Evolutionary conservation across 208 protist species (phyloP).

Genomic region (Naegleria lovaniensis): DNA sequence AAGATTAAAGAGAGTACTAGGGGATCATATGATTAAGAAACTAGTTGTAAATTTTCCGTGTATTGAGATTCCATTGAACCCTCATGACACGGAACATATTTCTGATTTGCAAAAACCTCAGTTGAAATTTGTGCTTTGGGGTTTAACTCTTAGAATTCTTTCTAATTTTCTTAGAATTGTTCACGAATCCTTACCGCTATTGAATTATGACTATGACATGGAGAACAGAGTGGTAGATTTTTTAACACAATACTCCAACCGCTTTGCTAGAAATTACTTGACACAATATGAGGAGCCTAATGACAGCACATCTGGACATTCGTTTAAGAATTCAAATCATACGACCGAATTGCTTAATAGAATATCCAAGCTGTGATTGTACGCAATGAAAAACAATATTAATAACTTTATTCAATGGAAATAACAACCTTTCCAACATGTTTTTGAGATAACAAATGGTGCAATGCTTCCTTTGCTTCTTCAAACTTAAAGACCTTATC

Average conservation of each 20-base stretch:
- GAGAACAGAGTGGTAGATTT: neutral
- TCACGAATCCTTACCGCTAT: neutral
- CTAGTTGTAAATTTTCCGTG: neutral
- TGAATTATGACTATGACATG: neutral
- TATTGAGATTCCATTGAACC: neutral
- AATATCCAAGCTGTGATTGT: no score
- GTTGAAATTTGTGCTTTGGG: neutral
- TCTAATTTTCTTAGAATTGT: neutral
- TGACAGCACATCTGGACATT: no score
- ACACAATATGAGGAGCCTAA: no score
- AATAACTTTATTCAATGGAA: neutral
- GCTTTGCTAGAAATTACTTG: no score
- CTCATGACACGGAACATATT: neutral
- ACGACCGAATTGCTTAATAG: no score
- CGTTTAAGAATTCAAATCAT: no score
- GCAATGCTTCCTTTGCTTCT: neutral
- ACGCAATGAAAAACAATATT: no score
- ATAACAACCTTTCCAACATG: neutral
- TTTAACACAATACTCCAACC: no score
- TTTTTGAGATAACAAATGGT: neutral
- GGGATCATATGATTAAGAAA: neutral
- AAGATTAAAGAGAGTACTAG: neutral
- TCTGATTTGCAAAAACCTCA: neutral
- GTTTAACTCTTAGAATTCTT: neutral
- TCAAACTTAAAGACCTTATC: constrained; percentile 34